These are phyloP conservation scores for Talaromyces sp. DNA, from an alignment of 2,329 filamentous ascomycete genomes.

Conservation along the genomic window DNA sequence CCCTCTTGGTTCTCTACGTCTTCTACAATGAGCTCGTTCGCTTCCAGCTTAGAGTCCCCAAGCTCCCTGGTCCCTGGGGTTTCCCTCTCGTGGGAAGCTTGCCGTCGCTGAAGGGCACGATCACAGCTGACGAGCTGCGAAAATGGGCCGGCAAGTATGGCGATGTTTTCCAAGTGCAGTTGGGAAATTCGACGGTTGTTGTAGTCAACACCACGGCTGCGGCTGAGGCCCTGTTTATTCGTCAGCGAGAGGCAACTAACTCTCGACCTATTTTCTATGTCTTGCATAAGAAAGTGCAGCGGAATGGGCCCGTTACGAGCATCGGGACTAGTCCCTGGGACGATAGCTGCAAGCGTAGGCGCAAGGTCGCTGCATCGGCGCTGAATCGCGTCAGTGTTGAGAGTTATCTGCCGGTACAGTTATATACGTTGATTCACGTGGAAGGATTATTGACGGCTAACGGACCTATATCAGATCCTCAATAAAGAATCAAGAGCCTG, in stretches of 20 bases:
- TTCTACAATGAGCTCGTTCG: background rate
- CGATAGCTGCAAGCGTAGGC: conserved; percentile 8
- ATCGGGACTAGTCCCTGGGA: conserved; percentile 10
- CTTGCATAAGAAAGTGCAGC: conserved; percentile 34
- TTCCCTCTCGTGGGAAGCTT: background rate
- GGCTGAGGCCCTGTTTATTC: conserved; percentile 38
- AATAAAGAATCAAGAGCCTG: conserved; percentile 2
- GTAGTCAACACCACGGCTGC: conserved; percentile 40
- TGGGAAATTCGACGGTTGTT: conserved; percentile 40
- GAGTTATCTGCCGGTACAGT: conserved; percentile 4
- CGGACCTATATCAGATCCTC: background rate
- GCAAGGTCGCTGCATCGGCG: conserved; percentile 7
- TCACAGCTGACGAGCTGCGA: background rate
- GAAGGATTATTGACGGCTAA: background rate
- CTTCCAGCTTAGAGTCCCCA: background rate
- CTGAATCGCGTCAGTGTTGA: conserved; percentile 8
- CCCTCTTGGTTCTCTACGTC: background rate
- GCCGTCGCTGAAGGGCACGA: background rate
- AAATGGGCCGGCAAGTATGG: conserved; percentile 36
- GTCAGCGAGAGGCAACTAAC: conserved; percentile 36
- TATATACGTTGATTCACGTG: background rate
- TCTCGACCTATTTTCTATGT: conserved; percentile 41
- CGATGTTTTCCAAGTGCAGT: conserved; percentile 41
- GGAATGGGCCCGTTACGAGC: conserved; percentile 1
- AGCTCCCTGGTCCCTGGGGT: background rate